These are phyloP conservation scores for Gynostemma pentaphyllum DNA, from an alignment of 306 rosid species.

Conservation along the genomic window DNA sequence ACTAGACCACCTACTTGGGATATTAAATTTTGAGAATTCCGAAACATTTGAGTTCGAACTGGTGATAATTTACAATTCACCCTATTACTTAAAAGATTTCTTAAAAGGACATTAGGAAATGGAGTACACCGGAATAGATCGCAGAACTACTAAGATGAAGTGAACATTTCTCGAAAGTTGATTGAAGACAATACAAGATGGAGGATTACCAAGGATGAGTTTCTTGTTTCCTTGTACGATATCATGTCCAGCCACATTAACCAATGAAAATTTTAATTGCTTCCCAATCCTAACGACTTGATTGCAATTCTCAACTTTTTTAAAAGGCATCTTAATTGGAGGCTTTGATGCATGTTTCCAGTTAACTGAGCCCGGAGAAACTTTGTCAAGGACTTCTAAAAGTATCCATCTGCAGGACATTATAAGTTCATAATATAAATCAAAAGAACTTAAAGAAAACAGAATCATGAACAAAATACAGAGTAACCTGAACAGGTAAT, in stretches of 20 bases:
- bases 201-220: constrained; percentile 72
- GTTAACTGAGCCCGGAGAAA: constrained; percentile 71
- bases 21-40: neutral
- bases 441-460: constrained; percentile 12
- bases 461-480: neutral
- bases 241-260: constrained; percentile 86
- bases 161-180: neutral
- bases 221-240: constrained; percentile 98
- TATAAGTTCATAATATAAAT: constrained; percentile 5
- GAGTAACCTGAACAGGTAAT: neutral
- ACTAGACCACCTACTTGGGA: neutral
- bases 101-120: neutral
- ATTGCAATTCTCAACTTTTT: constrained; percentile 94
- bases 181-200: neutral
- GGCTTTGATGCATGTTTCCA: constrained; percentile 96
- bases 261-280: constrained; percentile 68
- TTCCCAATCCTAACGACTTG: constrained; percentile 68
- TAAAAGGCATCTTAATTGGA: constrained; percentile 94
- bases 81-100: neutral
- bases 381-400: constrained; percentile 80
- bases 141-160: neutral
- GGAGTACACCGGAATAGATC: neutral
- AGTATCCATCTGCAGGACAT: constrained; percentile 60
- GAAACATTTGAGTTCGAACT: neutral
- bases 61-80: neutral